These are phyloP conservation scores for Sutorius eximius DNA, from an alignment of 1,284 basidiomycete genomes.

Conservation along the genomic window DNA sequence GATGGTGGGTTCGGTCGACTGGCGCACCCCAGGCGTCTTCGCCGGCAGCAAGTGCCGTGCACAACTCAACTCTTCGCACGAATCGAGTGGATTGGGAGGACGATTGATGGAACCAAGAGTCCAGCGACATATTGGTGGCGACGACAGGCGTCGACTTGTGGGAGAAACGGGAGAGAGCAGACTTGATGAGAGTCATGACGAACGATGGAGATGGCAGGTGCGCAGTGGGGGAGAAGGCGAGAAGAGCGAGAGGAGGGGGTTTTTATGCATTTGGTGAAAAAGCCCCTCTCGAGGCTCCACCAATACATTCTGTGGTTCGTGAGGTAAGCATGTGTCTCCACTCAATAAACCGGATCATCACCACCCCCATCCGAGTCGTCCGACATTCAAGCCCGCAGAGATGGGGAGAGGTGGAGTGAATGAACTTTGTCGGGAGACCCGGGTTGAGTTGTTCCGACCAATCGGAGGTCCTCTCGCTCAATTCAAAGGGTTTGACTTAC, in stretches of 20 bases:
- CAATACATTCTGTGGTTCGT: constrained; percentile 5
- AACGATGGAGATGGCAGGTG: too few relatives aligned
- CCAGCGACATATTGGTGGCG: neutral
- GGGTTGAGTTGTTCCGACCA: neutral
- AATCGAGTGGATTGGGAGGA: neutral
- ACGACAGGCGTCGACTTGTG: constrained; percentile 2
- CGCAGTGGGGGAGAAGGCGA: fast-evolving
- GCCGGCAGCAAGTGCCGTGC: neutral
- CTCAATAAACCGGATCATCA: neutral
- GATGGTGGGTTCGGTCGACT: neutral
- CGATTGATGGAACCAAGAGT: constrained; percentile 1
- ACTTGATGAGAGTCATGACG: constrained; percentile 10
- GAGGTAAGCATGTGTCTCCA: neutral
- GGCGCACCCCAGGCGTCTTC: neutral
- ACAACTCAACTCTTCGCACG: constrained; percentile 15
- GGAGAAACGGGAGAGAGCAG: neutral
- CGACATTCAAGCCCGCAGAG: neutral
- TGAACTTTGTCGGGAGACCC: neutral
- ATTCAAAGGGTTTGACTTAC: neutral
- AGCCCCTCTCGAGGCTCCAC: constrained; percentile 1
- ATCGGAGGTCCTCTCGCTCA: neutral
- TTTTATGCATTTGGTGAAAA: constrained; percentile 1
- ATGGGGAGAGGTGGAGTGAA: neutral
- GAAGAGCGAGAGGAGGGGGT: neutral
- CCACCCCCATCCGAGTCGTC: neutral